Evolutionary conservation across 306 rosid species (phyloP).

Genomic region (Inga oerstediana): DNA sequence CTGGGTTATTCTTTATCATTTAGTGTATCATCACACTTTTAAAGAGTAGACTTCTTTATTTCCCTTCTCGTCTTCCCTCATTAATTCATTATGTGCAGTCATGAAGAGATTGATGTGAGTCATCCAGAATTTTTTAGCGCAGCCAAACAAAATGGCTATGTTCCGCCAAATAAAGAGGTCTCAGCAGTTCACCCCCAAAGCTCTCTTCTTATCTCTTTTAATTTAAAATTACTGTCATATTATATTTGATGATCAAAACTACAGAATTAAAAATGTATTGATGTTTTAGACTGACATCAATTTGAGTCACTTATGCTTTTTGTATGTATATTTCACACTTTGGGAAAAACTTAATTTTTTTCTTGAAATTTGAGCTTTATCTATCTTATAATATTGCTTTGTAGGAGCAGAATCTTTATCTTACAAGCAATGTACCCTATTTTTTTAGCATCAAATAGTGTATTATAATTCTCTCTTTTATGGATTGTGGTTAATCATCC

Average conservation of each 20-base stretch:
- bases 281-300: background rate
- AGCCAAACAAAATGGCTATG: constrained; percentile 79
- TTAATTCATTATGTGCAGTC: constrained; percentile 61
- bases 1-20: background rate
- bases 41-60: constrained; percentile 2
- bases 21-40: background rate
- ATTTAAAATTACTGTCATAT: background rate
- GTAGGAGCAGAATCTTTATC: background rate
- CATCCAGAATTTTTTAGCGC: constrained; percentile 93
- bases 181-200: constrained; percentile 30
- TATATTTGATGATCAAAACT: constrained; percentile 10
- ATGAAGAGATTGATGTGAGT: constrained; percentile 97
- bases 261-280: background rate
- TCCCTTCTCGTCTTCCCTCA: background rate
- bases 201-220: constrained; percentile 24
- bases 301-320: constrained; percentile 1
- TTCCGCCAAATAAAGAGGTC: constrained; percentile 94
- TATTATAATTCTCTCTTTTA: constrained; percentile 5
- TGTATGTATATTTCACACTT: constrained; percentile 11
- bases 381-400: background rate
- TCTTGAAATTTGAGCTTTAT: background rate
- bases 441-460: background rate
- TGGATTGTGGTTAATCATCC: constrained; percentile 23
- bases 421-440: background rate
- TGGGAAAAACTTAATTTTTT: background rate